Base-by-base conservation (phyloP, 768 basidiomycete genomes). In the Amanita pseudoporphyria region DNA sequence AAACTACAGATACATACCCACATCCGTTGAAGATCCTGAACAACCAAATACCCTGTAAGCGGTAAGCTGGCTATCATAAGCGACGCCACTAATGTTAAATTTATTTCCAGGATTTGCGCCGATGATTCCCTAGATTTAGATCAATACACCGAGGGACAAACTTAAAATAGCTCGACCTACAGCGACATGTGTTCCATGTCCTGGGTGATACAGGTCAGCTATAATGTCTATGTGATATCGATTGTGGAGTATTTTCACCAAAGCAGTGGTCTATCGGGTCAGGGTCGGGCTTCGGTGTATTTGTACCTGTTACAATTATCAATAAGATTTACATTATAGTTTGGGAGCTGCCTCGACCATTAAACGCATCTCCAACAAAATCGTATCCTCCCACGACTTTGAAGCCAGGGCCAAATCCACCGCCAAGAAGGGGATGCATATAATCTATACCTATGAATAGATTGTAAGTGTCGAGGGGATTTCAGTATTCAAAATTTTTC, bases 41-140 rank as follows among this genome's bases (percentile, higher is more conserved):
- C 86, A 87, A 2, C 79, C 78, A 57, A 83, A 84, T 7, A 85
- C 67, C 45, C 80, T 62, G 65, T 81, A 81, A 4, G 72, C 59
- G 3, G 66, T 72, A 32, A 84, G 62, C 2, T 72, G 72, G 0
- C 82, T 78, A 1, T 72, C 69, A 51, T 74, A 82, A 2, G 85
- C 84, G 35, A 84, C 83, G 48, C 86, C 86, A 42, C 76, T 78
- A 57, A 86, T 77, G 62, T 79, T 79, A 68, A 77, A 82, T 31
- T 61, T 58, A 57, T 84, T 86, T 40, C 66, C 73, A 1, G 77
- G 75, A 52, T 79, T 65, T 14, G 79, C 78, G 12, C 77, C 82
- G 47, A 84, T 73, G 57, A 84, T 82, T 10, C 81, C 84, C 63
- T 70, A 51, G 73, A 1, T 71, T 78, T 50, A 76, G 14, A 19